Percentiles rank a stretch among this genome's conserved stretches.
These are phyloP conservation scores for Paecilomyces sp. DNA, from an alignment of 2,329 filamentous ascomycete species.

Conservation along the genomic window DNA sequence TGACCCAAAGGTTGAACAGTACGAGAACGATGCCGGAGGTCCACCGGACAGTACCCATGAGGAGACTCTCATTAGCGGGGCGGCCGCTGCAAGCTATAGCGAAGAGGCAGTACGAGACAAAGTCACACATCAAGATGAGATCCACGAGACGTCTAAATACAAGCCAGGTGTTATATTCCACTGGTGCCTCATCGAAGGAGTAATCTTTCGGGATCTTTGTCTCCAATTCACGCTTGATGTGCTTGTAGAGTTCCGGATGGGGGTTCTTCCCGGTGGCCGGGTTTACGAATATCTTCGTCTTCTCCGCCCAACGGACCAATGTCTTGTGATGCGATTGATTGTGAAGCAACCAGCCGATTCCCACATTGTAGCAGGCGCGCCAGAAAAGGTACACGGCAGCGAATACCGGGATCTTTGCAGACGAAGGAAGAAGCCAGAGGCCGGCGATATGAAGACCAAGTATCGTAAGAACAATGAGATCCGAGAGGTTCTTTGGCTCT, in stretches of 20 bases:
- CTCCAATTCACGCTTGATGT: conserved; percentile 85
- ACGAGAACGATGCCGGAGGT: conserved; percentile 67
- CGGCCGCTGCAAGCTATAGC: conserved; percentile 77
- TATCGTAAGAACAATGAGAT: conserved; percentile 70
- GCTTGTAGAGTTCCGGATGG: conserved; percentile 70
- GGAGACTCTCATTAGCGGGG: conserved; percentile 62
- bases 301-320: conserved; percentile 79
- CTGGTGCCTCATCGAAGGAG: conserved; percentile 80
- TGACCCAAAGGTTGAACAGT: conserved; percentile 96
- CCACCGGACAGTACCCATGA: conserved; percentile 72
- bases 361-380: conserved; percentile 85
- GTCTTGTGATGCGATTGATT: conserved; percentile 85
- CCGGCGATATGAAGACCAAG: conserved; percentile 67
- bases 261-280: conserved; percentile 75
- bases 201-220: conserved; percentile 93
- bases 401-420: conserved; percentile 67
- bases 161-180: conserved; percentile 99
- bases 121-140: conserved; percentile 97
- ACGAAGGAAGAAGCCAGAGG: conserved; percentile 64
- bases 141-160: conserved; percentile 93
- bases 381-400: conserved; percentile 84
- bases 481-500: conserved; percentile 90
- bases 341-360: conserved; percentile 83
- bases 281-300: conserved; percentile 78
- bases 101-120: conserved; percentile 93